Conservation (phyloP, 1,284 basidiomycete genomes). For the Thecaphora frezii region DNA sequence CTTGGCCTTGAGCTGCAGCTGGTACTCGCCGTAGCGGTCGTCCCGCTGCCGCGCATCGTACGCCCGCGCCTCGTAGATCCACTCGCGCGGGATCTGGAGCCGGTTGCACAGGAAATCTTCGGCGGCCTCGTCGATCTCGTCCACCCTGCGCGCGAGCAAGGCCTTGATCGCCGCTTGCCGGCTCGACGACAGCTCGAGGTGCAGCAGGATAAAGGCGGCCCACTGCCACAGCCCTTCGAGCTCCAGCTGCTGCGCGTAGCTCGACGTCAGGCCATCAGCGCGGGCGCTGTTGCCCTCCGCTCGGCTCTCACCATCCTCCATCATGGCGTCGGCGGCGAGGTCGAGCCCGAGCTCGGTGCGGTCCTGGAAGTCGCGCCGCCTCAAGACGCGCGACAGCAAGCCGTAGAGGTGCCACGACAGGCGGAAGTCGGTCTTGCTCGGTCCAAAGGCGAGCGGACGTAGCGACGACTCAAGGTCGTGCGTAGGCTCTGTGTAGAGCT, state of each 20-base stretch:
- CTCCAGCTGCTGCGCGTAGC: slow-evolving; percentile 86
- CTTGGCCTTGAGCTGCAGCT: slow-evolving; percentile 73
- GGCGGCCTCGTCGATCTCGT: slow-evolving; percentile 69
- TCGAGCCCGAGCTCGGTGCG: slow-evolving; percentile 62
- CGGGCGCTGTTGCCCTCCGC: slow-evolving; percentile 62
- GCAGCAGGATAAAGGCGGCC: slow-evolving; percentile 84
- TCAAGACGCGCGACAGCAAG: slow-evolving; percentile 78
- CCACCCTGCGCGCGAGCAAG: slow-evolving; percentile 74
- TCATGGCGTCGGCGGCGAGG: slow-evolving; percentile 59
- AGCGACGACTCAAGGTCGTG: slow-evolving; percentile 64
- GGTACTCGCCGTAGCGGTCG: slow-evolving; percentile 75
- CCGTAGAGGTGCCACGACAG: slow-evolving; percentile 92
- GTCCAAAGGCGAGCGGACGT: slow-evolving; percentile 72
- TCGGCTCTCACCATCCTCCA: slow-evolving; percentile 64
- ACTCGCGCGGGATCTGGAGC: slow-evolving; percentile 76
- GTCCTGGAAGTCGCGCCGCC: slow-evolving; percentile 81
- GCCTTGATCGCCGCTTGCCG: slow-evolving; percentile 79
- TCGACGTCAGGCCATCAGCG: slow-evolving; percentile 78
- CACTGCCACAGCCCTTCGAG: slow-evolving; percentile 77
- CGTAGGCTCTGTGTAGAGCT: slow-evolving; percentile 68
- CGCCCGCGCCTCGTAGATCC: slow-evolving; percentile 87
- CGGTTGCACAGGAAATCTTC: slow-evolving; percentile 73
- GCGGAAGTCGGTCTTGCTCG: slow-evolving; percentile 76
- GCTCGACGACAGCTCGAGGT: slow-evolving; percentile 71
- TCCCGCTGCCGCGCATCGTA: slow-evolving; percentile 66